Conservation (phyloP, 1,284 basidiomycete species). For the Veloboletus limbatus region DNA sequence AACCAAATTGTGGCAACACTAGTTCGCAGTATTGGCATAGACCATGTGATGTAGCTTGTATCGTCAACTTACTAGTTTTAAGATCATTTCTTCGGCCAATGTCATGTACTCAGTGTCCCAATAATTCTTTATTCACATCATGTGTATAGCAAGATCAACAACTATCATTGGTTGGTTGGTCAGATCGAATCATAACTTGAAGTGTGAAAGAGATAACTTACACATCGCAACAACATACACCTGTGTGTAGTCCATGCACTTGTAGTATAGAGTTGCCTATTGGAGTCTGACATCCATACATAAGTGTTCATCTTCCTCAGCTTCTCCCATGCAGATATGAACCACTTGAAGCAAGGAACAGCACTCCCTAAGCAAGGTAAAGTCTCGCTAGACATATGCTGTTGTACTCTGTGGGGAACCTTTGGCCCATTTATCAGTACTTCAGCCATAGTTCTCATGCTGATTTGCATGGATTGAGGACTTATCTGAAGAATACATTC, state of each 20-base stretch:
- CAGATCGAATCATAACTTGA: no score
- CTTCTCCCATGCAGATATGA: background rate
- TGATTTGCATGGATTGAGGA: background rate
- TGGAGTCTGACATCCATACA: background rate
- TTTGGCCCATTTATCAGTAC: background rate
- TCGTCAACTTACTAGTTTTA: background rate
- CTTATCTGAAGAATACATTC: background rate
- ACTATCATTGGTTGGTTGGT: no score
- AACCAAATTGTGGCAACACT: no score
- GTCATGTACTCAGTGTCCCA: background rate
- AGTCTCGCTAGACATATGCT: background rate
- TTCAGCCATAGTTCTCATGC: no score
- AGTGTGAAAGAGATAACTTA: no score
- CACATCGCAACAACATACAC: background rate
- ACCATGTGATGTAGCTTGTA: background rate
- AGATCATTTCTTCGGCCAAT: background rate
- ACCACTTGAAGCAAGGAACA: background rate
- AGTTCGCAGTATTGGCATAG: background rate
- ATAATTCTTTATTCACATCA: background rate
- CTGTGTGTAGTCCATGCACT: background rate
- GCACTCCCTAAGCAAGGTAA: background rate
- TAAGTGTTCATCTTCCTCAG: background rate
- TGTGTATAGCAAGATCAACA: no score
- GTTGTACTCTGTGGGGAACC: background rate
- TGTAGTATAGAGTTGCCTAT: background rate